Base-by-base conservation (phyloP, 768 basidiomycete genomes). In the Boletales sp. region DNA sequence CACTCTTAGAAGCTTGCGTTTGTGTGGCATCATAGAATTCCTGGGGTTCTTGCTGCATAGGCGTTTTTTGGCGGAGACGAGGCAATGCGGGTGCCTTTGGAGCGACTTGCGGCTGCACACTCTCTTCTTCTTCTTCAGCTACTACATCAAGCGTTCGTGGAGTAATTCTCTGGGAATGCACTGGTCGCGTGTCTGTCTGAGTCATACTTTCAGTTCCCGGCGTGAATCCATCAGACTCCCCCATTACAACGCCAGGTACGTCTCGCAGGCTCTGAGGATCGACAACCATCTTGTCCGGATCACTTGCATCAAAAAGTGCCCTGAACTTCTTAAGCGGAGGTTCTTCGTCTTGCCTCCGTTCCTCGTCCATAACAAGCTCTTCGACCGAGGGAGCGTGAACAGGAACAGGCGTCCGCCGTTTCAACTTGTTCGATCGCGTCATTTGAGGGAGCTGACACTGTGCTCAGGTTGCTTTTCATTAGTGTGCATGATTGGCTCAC, bases 311-410 rank as follows among this genome's bases (percentile, higher is more conserved):
- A 53, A 86, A 88, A 11, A 88, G 70, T 0, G 81, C 79, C 56
- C 81, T 84, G 71, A 83, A 86, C 64, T 81, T 86, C 61, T 88
- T 88, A 24, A 79, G 63, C 3, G 83, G 78, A 0, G 83, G 86
- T 53, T 83, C 82, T 47, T 55, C 46, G 8, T 18, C 24, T 27
- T 27, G 24, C 24, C 24, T 50, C 9, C 35, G 51, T 21, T 53
- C 51, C 15, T 54, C 53, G 24, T 62, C 59, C 15, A 46, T 52
- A 18, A 57, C 38, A 24, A 48, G 50, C 2, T 58, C 51, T 24
- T 60, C 52, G 29, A 47, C 62, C 13, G 63, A 53, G 17, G 56
- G 51, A 38, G 55, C 24, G 24, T 6, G 24, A 27, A 7, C 59
- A 8, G 61, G 61, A 18, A 62, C 69, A 8, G 71, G 76, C 49